Conservation (phyloP, 2,329 filamentous ascomycete species). For the Leptographium procerum region DNA sequence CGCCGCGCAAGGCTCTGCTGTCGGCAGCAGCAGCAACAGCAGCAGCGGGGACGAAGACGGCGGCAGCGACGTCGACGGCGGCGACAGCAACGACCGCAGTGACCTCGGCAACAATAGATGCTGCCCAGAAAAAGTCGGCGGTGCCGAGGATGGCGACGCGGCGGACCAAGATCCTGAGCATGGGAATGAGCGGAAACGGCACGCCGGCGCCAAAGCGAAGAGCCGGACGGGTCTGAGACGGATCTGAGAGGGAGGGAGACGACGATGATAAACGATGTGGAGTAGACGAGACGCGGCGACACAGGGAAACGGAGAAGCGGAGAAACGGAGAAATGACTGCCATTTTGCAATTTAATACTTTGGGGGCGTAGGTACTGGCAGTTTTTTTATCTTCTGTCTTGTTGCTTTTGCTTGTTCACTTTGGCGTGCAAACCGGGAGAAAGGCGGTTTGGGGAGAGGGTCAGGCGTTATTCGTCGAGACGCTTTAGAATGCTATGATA, state of each 20-base stretch:
- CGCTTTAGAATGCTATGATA: no score
- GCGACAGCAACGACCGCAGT: not conserved
- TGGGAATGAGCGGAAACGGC: slow-evolving; percentile 12
- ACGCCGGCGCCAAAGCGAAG: slow-evolving; percentile 14
- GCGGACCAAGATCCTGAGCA: slow-evolving; percentile 9
- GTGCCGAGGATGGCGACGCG: slow-evolving; percentile 9
- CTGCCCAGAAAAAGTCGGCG: not conserved
- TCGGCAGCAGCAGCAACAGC: not conserved
- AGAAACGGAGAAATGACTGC: not conserved
- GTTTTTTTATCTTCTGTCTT: no score
- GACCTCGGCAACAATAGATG: not conserved
- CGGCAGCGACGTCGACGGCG: not conserved
- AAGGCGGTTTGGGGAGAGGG: no score
- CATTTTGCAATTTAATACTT: no score
- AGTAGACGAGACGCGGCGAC: no score
- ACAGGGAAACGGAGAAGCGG: not conserved
- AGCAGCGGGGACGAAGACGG: not conserved
- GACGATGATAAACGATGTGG: not conserved
- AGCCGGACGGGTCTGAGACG: not conserved
- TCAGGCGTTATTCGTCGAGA: no score
- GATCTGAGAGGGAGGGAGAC: not conserved
- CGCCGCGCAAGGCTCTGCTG: slow-evolving; percentile 10
- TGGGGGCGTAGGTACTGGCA: not conserved
- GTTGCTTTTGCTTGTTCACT: not conserved
- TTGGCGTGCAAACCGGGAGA: not conserved